Base-by-base conservation (phyloP, 495 filamentous ascomycete genomes). In the Cercophora samala region DNA sequence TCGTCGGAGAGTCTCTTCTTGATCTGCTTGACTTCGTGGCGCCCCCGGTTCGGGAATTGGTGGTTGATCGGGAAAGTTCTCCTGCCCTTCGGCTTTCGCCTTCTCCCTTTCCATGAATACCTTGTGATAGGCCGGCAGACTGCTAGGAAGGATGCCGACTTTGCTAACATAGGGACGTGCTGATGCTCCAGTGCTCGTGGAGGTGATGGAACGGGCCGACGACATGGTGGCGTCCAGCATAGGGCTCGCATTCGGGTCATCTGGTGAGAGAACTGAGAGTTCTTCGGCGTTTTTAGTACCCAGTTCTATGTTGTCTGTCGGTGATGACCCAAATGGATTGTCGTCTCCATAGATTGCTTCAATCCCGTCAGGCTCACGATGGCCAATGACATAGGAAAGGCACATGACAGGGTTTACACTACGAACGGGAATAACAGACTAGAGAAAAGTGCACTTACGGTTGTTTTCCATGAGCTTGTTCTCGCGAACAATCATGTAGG, bases 391-490 rank as follows among this genome's bases (percentile, higher is more conserved):
- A 59, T 22, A 58, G 54, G 24, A 66, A 62, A 25, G 37, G 19
- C 11, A 29, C 6, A 29, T 25, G 23, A 60, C 4, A 17, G 58
- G 25, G 21, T 18, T 24, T 15, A 29, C 21, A 29, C 15, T 46
- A 60, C 17, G 18, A 29, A 37, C 58, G 54, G 19, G 54, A 22
- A 58, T 29, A 63, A 46, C 42, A 63, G 26, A 22, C 22, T 8
- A 60, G 42, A 21, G 21, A 61, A 60, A 52, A 54, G 62, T 58
- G 66, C 63, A 86, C 88, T 86, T 79, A 96, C 93, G 93, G 77
- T 92, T 96, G 37, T 87, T 89, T 73, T 92, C 91, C 96, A 97
- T 98, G 73, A 99, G 86, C 76, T 97, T 93, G 77, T 99, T 98
- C 79, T 99, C 95, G 60, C 93, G 87, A 32, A 98, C 92, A 72